These are phyloP conservation scores for Komagataella pastoris DNA, from an alignment of 805 yeast species.

Conservation along the genomic window DNA sequence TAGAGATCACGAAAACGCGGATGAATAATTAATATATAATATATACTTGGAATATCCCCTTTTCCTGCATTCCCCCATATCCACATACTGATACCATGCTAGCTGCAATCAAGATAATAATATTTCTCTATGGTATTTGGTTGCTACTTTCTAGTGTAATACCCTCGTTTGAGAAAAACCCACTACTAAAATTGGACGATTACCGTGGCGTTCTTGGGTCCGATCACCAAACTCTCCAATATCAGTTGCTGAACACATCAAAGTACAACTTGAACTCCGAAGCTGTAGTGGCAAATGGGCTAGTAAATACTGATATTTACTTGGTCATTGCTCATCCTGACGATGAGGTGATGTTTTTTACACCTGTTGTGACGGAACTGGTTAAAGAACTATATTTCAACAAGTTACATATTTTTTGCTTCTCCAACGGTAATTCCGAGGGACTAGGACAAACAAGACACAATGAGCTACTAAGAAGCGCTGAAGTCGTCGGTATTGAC, in stretches of 20 bases:
- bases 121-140: not conserved
- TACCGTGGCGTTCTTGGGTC: not conserved
- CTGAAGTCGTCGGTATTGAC: slow-evolving; percentile 37
- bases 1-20: not conserved
- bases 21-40: not conserved
- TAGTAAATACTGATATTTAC: slow-evolving; percentile 11
- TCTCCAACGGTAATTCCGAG: slow-evolving; percentile 67
- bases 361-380: slow-evolving; percentile 55
- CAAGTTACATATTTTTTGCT: slow-evolving; percentile 45
- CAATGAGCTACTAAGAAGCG: slow-evolving; percentile 44
- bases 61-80: not conserved
- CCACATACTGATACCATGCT: not conserved
- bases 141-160: slow-evolving; percentile 1
- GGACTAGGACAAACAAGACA: slow-evolving; percentile 56
- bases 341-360: slow-evolving; percentile 96
- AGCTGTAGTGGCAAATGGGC: slow-evolving; percentile 5
- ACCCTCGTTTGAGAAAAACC: not conserved
- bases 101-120: not conserved
- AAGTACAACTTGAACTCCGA: slow-evolving; percentile 12
- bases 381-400: slow-evolving; percentile 34
- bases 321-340: slow-evolving; percentile 87
- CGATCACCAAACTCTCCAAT: not conserved
- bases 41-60: not conserved
- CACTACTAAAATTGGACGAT: not conserved
- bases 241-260: not conserved